Base-by-base conservation (phyloP, 106 monocot genomes). In the Chionographis japonica region DNA sequence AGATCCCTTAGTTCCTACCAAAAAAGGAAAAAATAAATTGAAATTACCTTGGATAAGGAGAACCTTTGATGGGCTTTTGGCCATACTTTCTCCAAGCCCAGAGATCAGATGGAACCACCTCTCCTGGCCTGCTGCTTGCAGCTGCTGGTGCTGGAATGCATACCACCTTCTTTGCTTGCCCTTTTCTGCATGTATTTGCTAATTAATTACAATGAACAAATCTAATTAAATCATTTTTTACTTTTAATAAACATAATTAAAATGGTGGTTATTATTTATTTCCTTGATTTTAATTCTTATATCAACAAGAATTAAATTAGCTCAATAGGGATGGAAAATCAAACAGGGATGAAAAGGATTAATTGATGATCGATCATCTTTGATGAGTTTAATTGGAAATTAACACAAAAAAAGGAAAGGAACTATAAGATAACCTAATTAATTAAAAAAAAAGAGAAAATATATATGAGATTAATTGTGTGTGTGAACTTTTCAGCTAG, bases 61-160 rank as follows among this genome's bases (percentile, higher is more conserved):
- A 93, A 52, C 93, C 93, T 64, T 93, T 93, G 72, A 93, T 93
- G 12, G 89, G 93, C 62, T 93, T 93, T 57, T 93, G 93, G 2
- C 93, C 93, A 77, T 93, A 93, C 56, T 93, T 93, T 63, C 93
- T 86, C 93, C 93, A 93, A 40, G 93, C 93, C 93, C 93, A 93
- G 3, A 92, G 86, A 84, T 95, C 95, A 52, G 89, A 92, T 18
- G 95, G 95, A 71, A 95, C 86, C 4, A 89, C 84, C 50, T 92
- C 91, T 42, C 92, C 88, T 56, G 72, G 72, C 54, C 79, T 90
- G 49, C 72, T 78, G 50, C 70, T 77, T 14, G 69, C 75, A 27
- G 86, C 73, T 61, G 83, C 65, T 63, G 86, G 88, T 58, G 95
- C 95, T 80, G 95, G 95, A 51, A 95, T 84, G 82, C 95, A 95